Conservation (phyloP, 2,329 filamentous ascomycete genomes). For the Aspergillus sp. region DNA sequence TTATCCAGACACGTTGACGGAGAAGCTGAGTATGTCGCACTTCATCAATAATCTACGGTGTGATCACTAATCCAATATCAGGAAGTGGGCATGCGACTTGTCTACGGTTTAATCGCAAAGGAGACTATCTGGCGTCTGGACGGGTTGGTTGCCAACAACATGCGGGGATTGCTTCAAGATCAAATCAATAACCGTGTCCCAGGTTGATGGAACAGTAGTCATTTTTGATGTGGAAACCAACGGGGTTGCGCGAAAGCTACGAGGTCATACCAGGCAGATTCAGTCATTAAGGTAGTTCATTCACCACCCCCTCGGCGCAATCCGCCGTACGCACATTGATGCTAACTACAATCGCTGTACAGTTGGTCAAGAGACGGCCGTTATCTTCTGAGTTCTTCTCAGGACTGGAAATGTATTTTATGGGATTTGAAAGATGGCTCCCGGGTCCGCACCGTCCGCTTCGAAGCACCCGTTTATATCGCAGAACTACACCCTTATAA, state of each 20-base stretch:
- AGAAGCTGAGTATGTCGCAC: conserved; percentile 68
- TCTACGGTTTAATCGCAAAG: conserved; percentile 86
- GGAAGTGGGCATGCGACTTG: conserved; percentile 65
- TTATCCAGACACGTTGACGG: conserved; percentile 86
- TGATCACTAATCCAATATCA: conserved; percentile 31
- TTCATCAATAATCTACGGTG: not conserved
- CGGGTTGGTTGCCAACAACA: conserved; percentile 57
- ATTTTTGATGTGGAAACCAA: conserved; percentile 98
- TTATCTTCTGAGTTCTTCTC: conserved; percentile 87
- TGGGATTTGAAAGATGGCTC: conserved; percentile 83
- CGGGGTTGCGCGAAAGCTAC: conserved; percentile 89
- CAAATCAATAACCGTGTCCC: conserved; percentile 19
- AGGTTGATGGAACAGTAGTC: conserved; percentile 85
- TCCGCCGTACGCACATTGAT: not conserved
- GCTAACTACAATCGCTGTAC: conserved; percentile 9
- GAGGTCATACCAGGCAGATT: conserved; percentile 90
- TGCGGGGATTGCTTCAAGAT: not conserved
- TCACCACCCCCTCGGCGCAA: not conserved
- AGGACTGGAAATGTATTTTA: conserved; percentile 94
- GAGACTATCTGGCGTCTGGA: conserved; percentile 92
- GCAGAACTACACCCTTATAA: conserved; percentile 92
- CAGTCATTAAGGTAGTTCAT: conserved; percentile 70
- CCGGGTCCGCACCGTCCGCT: conserved; percentile 79
- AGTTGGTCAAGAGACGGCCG: conserved; percentile 90
- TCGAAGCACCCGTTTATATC: conserved; percentile 91